Percentiles rank a stretch among this genome's conserved stretches.
Conservation (phyloP, 257 asterid genomes). For the Solanum verrucosum region DNA sequence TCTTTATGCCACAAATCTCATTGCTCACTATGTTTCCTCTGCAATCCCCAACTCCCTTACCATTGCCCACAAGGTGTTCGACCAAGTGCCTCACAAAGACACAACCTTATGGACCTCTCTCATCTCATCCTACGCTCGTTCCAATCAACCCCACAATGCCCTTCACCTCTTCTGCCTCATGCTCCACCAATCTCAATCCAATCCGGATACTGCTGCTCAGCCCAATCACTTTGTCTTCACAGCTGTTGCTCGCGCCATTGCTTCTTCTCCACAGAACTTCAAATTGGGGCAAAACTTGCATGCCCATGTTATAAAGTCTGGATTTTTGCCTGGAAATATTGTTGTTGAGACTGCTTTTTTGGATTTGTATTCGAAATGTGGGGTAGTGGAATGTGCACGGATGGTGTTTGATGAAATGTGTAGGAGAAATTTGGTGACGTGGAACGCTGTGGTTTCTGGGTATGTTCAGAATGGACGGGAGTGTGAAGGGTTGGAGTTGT, state of each 20-base stretch:
- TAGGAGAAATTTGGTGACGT: slow-evolving; percentile 20
- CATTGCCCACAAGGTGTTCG: slow-evolving; percentile 25
- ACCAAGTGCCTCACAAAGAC: slow-evolving; percentile 30
- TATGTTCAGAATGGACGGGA: slow-evolving; percentile 20
- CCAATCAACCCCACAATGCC: slow-evolving; percentile 12
- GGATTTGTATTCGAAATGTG: slow-evolving; percentile 30
- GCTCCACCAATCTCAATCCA: slow-evolving; percentile 7
- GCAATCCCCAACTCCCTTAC: not conserved
- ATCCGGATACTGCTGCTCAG: not conserved
- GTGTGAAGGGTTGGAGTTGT: slow-evolving; percentile 15
- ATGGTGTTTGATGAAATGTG: slow-evolving; percentile 33
- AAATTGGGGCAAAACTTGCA: slow-evolving; percentile 22
- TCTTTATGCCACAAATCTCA: slow-evolving; percentile 20
- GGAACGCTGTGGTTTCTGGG: slow-evolving; percentile 33
- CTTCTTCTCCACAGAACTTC: slow-evolving; percentile 20
- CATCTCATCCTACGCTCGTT: slow-evolving; percentile 29
- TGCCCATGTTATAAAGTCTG: slow-evolving; percentile 12
- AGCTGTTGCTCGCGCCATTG: slow-evolving; percentile 29
- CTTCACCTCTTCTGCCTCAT: slow-evolving; percentile 23
- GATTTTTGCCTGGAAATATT: slow-evolving; percentile 1
- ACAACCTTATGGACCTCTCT: slow-evolving; percentile 32
- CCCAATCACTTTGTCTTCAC: slow-evolving; percentile 28
- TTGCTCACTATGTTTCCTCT: slow-evolving; percentile 4
- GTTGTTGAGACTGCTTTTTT: slow-evolving; percentile 22
- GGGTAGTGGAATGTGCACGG: slow-evolving; percentile 1